Evolutionary conservation across 2,329 filamentous ascomycete species (phyloP).

Genomic region (Conoideocrella luteorostrata): DNA sequence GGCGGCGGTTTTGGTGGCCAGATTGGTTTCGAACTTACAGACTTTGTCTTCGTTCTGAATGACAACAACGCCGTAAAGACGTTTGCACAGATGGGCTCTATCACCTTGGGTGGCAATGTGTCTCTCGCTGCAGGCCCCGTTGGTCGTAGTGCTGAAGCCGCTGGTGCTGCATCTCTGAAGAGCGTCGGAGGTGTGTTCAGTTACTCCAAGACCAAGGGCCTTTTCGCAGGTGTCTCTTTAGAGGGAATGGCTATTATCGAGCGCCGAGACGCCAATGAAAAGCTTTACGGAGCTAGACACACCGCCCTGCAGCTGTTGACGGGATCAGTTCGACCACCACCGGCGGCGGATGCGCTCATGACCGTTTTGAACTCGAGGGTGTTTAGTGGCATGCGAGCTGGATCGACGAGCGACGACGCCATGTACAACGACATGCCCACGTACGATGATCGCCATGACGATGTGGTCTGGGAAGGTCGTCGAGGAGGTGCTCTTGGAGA

Average conservation of each 20-base stretch:
- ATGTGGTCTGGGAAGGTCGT: slow-evolving; percentile 76
- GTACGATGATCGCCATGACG: slow-evolving; percentile 77
- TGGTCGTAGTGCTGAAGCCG: slow-evolving; percentile 91
- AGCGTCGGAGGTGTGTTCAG: slow-evolving; percentile 89
- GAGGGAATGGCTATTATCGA: slow-evolving; percentile 93
- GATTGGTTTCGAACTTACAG: slow-evolving; percentile 81
- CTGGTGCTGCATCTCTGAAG: slow-evolving; percentile 84
- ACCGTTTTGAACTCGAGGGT: slow-evolving; percentile 75
- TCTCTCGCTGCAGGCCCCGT: slow-evolving; percentile 91
- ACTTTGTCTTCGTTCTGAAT: slow-evolving; percentile 98
- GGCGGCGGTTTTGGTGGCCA: slow-evolving; percentile 81
- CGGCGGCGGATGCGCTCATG: slow-evolving; percentile 78
- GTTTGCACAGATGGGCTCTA: slow-evolving; percentile 84
- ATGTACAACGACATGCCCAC: slow-evolving; percentile 95
- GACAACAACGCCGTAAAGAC: slow-evolving; percentile 83
- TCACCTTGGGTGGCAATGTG: slow-evolving; percentile 93
- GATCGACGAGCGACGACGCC: slow-evolving; percentile 41
- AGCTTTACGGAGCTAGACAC: slow-evolving; percentile 79
- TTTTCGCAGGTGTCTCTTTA: slow-evolving; percentile 91
- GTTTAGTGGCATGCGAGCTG: slow-evolving; percentile 61
- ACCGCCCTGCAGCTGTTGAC: slow-evolving; percentile 77
- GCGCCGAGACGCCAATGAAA: slow-evolving; percentile 92
- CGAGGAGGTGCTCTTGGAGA: slow-evolving; percentile 66
- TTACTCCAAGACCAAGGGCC: slow-evolving; percentile 95
- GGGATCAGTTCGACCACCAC: slow-evolving; percentile 70